Percentiles rank a stretch among this genome's conserved stretches.
These are phyloP conservation scores for Xylariomycetidae sp. DNA, from an alignment of 2,329 filamentous ascomycete species.

Conservation along the genomic window DNA sequence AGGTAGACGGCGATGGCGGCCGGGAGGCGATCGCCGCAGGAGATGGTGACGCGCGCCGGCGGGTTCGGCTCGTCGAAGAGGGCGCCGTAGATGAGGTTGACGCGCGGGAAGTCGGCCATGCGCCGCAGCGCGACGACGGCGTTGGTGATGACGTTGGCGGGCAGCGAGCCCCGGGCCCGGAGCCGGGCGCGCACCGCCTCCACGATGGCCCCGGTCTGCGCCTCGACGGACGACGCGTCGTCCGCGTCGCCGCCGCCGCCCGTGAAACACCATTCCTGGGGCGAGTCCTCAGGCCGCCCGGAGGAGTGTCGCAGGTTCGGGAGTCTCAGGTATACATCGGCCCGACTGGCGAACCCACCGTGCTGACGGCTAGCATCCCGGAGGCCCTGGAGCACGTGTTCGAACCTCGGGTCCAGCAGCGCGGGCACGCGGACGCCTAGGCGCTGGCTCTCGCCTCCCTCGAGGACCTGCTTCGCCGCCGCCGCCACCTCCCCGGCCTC, in stretches of 20 bases:
- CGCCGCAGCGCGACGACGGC: constrained; percentile 64
- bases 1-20: constrained; percentile 54
- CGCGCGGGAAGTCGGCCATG: constrained; percentile 70
- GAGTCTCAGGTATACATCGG: too few relatives aligned
- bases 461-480: not conserved
- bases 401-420: constrained; percentile 60
- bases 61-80: constrained; percentile 76
- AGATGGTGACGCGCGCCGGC: constrained; percentile 76
- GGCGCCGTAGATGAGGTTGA: constrained; percentile 71
- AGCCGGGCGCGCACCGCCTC: constrained; percentile 38
- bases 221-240: constrained; percentile 30
- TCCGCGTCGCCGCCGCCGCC: constrained; percentile 15
- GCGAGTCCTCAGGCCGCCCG: constrained; percentile 1
- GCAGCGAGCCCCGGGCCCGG: constrained; percentile 24
- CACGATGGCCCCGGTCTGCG: constrained; percentile 44
- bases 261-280: constrained; percentile 34
- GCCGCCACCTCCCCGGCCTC: constrained; percentile 7
- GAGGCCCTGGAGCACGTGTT: constrained; percentile 31
- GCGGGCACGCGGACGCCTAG: constrained; percentile 49
- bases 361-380: constrained; percentile 1
- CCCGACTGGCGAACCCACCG: constrained; percentile 2
- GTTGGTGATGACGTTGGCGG: constrained; percentile 42
- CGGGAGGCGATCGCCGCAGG: constrained; percentile 59
- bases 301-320: constrained; percentile 1
- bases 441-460: constrained; percentile 5